Evolutionary conservation across 768 basidiomycete genomes (phyloP), one percentile per base, ranked within the genome.

Genomic region (Macrocybe gigantea): DNA sequence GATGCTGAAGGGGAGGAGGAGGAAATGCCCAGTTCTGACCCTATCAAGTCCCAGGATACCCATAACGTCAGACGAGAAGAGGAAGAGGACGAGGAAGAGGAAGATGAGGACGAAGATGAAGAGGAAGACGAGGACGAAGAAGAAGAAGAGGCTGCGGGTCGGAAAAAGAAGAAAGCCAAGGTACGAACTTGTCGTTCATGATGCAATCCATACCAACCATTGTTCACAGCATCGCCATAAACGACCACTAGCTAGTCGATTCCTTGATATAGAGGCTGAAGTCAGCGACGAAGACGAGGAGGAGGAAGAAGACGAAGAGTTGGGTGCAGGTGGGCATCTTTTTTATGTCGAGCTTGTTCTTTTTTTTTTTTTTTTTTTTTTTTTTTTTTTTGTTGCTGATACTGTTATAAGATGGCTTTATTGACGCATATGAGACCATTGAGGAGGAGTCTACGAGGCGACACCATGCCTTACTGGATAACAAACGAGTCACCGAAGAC

Each of bases 241-340:
- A 65, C 79, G 79, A 43, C 67, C 69, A 46, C 71, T 75, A 12
- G 76, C 80, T 22, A 88, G 81, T 62, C 83, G 85, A 54, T 99
- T 93, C 83, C 73, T 98, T 56, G 96, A 98, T 80, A 78, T 94
- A 48, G 92, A 95, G 69, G 93, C 93, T 47, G 92, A 93, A 62
- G 94, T 95, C 13, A 93, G 93, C 56, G 93, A 96, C 31, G 96
- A 98, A 13, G 96, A 97, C 3, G 95, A 96, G 33, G 96, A 97
- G 22, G 87, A 88, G 2, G 93, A 95, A 13, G 91, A 88, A 3
- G 87, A 72, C 7, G 74, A 88, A 13, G 89, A 90, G 46, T 78
- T 75, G 49, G 86, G 73, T 8, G 67, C 71, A 55, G 77, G 75
- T 77, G 39, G 12, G 74, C 60, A 36, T 44, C 38, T 30, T 15